These are phyloP conservation scores for Coemansia sp. DNA, from an alignment of 192 early-diverging fungal genomes.

Conservation along the genomic window DNA sequence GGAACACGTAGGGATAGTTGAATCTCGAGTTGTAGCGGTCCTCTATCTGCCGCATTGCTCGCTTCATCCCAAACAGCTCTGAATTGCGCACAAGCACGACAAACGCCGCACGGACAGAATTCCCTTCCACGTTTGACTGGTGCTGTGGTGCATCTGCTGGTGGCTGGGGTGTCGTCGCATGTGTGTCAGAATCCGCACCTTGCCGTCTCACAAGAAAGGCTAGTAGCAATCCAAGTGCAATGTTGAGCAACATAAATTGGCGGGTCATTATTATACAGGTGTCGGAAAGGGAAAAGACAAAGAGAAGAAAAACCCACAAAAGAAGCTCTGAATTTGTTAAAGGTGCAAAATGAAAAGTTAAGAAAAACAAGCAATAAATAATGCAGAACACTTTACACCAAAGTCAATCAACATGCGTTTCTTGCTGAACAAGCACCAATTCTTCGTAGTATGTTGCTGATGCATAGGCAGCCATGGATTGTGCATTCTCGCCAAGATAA, in stretches of 20 bases:
- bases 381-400: not conserved
- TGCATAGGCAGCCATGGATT: conserved; percentile 18
- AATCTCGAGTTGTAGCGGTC: conserved; percentile 77
- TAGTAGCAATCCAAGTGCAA: conserved; percentile 34
- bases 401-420: conserved; percentile 18
- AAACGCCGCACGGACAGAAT: conserved; percentile 62
- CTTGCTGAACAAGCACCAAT: conserved; percentile 46
- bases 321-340: not conserved
- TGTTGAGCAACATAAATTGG: conserved; percentile 16
- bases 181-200: not conserved
- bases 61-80: conserved; percentile 63
- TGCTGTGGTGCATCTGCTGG: conserved; percentile 17
- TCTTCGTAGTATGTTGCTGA: conserved; percentile 42
- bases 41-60: conserved; percentile 72
- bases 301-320: not conserved
- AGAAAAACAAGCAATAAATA: not conserved
- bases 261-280: conserved; percentile 4
- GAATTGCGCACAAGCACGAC: conserved; percentile 76
- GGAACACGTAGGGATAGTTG: conserved; percentile 85
- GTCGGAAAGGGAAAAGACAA: not conserved
- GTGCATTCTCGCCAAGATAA: conserved; percentile 22
- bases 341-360: not conserved
- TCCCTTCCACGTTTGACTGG: conserved; percentile 17
- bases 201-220: conserved; percentile 9
- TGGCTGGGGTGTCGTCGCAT: not conserved